Evolutionary conservation across 768 basidiomycete species (phyloP), one percentile per base, ranked within the genome.

Genomic region (Boletus edulis): DNA sequence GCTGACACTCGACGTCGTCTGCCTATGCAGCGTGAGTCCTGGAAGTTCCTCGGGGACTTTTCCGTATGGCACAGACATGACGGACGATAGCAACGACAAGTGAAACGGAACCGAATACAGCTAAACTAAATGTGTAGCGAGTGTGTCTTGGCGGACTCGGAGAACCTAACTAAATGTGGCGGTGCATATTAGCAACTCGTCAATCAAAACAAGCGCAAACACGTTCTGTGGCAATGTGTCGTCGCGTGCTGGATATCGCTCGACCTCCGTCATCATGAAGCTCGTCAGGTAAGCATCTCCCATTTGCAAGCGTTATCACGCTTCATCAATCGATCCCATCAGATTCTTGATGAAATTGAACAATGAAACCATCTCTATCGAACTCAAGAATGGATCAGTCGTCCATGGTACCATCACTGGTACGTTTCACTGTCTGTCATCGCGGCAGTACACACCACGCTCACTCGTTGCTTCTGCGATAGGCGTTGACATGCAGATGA

Each of bases 401-500:
- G 87, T 99, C 15, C 90, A 96, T 66, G 96, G 96, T 12, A 99
- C 96, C 22, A 97, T 98, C 72, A 97, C 94, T 15, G 95, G 96
- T 95, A 57, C 59, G 85, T 71, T 24, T 14, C 15, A 46, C 43
- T 8, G 8, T 35, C 31, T 14, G 15, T 46, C 24, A 5, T 39
- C 24, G 22, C 4, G n/a, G 22, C 5, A 3, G 0, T 41, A 24
- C 31, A 14, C 35, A 15, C 43, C 43, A 18, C 24, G 18, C 34
- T 63, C 15, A 54, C 42, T 29, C 24, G 35, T 39, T 46, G 35
- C 35, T 37, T 52, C 43, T 38, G 14, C 39, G 15, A 71, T 41
- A 98, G 96, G 94, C 55, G 97, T 99, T 48, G 96, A 99, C 74
- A 94, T 96, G 82, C 94, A 96, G 67, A 99, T 99, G 96, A 98